A percentile compares a stretch with the other conserved stretches of the same genome.
These are phyloP conservation scores for Fraxinus xanthoxyloides DNA, from an alignment of 305 asterid species.

Conservation along the genomic window DNA sequence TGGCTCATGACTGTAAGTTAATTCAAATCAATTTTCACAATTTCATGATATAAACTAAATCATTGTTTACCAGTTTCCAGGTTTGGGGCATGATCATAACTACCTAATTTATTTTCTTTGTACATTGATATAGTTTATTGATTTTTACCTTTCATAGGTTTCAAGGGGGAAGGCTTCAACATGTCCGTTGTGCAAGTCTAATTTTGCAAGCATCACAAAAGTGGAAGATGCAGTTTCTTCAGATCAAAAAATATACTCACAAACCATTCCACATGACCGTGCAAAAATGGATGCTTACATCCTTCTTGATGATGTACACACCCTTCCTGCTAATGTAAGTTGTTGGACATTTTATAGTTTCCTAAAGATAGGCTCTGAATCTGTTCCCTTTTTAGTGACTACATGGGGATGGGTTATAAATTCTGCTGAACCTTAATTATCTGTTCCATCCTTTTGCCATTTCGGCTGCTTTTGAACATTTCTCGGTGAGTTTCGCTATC, in stretches of 20 bases:
- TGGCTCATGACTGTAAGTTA: neutral
- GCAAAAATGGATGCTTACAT: slow-evolving; percentile 46
- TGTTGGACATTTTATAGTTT: slow-evolving; percentile 5
- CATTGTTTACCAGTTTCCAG: neutral
- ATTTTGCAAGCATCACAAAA: slow-evolving; percentile 65
- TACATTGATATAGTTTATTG: neutral
- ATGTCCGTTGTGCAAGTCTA: slow-evolving; percentile 80
- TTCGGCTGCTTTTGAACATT: neutral
- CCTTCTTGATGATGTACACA: slow-evolving; percentile 46
- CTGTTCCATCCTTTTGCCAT: neutral
- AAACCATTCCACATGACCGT: slow-evolving; percentile 51
- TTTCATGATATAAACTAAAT: neutral
- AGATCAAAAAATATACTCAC: slow-evolving; percentile 93
- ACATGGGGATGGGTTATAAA: neutral
- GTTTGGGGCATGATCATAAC: neutral
- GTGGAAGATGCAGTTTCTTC: slow-evolving; percentile 63
- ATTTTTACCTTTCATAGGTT: slow-evolving; percentile 33
- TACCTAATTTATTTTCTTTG: neutral
- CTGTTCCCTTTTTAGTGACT: slow-evolving; percentile 1
- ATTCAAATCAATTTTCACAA: neutral
- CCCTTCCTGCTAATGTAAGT: slow-evolving; percentile 48
- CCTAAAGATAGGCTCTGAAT: neutral
- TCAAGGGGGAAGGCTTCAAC: slow-evolving; percentile 48
- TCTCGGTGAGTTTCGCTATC: neutral
- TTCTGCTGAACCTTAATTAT: neutral